Conservation (phyloP, 768 basidiomycete genomes). For the Suillus sp. region DNA sequence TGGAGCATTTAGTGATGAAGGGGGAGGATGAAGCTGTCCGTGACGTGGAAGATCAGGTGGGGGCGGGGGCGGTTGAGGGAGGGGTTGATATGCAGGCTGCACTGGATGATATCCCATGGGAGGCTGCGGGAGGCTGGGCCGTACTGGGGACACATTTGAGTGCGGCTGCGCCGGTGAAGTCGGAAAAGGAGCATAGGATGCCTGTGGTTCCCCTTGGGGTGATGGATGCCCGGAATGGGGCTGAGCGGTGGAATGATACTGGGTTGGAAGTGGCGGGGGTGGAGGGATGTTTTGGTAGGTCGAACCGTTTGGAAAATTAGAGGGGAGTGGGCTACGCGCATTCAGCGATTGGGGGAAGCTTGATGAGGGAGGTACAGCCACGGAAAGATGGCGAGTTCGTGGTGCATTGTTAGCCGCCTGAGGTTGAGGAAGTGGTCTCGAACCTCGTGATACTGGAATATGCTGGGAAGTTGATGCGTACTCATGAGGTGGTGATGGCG, state of each 20-base stretch:
- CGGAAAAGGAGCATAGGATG: slow-evolving; percentile 26
- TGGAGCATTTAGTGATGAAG: slow-evolving; percentile 21
- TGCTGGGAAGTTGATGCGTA: slow-evolving; percentile 12
- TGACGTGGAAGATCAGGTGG: slow-evolving; percentile 32
- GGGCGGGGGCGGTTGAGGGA: slow-evolving; percentile 37
- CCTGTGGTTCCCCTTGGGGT: slow-evolving; percentile 22
- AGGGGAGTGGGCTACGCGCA: slow-evolving; percentile 12
- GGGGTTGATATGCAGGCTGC: slow-evolving; percentile 41
- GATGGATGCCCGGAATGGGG: slow-evolving; percentile 24
- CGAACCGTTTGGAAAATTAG: slow-evolving; percentile 19
- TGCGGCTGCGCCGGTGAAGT: slow-evolving; percentile 29
- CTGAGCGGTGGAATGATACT: slow-evolving; percentile 35
- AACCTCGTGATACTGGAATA: slow-evolving; percentile 19
- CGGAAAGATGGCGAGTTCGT: slow-evolving; percentile 33
- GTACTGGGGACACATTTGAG: slow-evolving; percentile 38
- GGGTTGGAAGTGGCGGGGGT: slow-evolving; percentile 29
- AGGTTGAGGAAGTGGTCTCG: slow-evolving; percentile 36
- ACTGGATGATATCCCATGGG: slow-evolving; percentile 45
- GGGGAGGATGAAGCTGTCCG: slow-evolving; percentile 25
- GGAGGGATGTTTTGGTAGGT: slow-evolving; percentile 21
- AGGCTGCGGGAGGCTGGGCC: slow-evolving; percentile 53
- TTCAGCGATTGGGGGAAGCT: slow-evolving; percentile 33
- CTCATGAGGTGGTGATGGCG: slow-evolving; percentile 31
- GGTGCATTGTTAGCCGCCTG: slow-evolving; percentile 25
- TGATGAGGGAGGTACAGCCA: slow-evolving; percentile 31